These are phyloP conservation scores for Psilocybe mexicana DNA, from an alignment of 1,284 basidiomycete genomes.

Conservation along the genomic window DNA sequence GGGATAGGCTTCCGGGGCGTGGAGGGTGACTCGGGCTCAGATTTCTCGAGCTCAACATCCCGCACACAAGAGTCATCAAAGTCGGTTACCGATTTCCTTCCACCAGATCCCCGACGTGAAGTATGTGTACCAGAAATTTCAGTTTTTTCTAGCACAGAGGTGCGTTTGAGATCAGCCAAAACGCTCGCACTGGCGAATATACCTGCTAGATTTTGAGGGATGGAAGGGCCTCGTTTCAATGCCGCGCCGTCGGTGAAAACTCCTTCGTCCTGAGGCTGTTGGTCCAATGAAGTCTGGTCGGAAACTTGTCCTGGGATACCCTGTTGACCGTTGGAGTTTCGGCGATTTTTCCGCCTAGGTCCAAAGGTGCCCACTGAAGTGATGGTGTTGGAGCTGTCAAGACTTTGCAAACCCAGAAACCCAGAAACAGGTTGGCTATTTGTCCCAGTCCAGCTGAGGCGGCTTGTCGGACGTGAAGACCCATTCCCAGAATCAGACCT, in stretches of 20 bases:
- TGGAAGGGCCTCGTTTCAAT: background rate
- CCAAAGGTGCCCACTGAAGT: constrained; percentile 30
- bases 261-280: background rate
- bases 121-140: background rate
- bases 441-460: background rate
- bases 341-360: constrained; percentile 16
- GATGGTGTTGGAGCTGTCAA: constrained; percentile 19
- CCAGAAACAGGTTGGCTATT: background rate
- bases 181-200: constrained; percentile 6
- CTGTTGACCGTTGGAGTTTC: background rate
- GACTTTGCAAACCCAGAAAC: constrained; percentile 2
- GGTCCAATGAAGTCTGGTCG: background rate
- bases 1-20: constrained; percentile 10
- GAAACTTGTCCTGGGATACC: background rate
- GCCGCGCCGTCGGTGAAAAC: background rate
- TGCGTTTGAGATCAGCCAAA: background rate
- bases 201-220: background rate
- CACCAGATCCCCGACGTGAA: no score
- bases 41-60: background rate
- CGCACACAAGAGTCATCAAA: background rate
- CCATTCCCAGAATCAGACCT: background rate
- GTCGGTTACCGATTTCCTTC: background rate
- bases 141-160: background rate
- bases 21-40: background rate
- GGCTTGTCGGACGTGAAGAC: background rate